These are phyloP conservation scores for Canariomyces notabilis DNA, from an alignment of 2,329 filamentous ascomycete species.

Conservation along the genomic window DNA sequence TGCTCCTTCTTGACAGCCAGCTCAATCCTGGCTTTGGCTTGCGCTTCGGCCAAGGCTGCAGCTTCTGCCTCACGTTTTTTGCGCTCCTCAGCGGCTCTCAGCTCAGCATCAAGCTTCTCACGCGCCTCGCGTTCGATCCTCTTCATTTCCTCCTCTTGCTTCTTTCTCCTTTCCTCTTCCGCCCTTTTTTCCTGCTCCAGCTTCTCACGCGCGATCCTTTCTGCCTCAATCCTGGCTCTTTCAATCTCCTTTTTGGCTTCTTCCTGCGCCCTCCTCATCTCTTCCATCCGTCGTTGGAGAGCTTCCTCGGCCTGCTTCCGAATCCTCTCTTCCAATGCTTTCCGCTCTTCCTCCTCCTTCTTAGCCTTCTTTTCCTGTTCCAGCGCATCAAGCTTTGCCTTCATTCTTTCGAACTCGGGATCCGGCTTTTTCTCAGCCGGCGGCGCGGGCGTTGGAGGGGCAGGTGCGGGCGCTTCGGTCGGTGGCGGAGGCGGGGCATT, in stretches of 20 bases:
- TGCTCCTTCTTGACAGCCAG: constrained; percentile 42
- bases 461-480: constrained; percentile 36
- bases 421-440: constrained; percentile 37
- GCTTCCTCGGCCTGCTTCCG: constrained; percentile 28
- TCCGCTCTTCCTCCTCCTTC: constrained; percentile 41
- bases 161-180: constrained; percentile 37
- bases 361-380: constrained; percentile 42
- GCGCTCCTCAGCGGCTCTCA: constrained; percentile 34
- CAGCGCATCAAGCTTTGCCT: constrained; percentile 52
- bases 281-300: constrained; percentile 19
- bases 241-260: constrained; percentile 35
- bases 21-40: constrained; percentile 37
- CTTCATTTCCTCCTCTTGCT: constrained; percentile 32
- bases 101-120: constrained; percentile 38
- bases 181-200: constrained; percentile 38
- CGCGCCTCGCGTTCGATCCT: constrained; percentile 33
- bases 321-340: constrained; percentile 39
- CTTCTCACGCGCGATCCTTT: constrained; percentile 40
- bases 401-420: constrained; percentile 56
- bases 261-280: constrained; percentile 30
- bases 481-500: constrained; percentile 35
- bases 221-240: constrained; percentile 22
- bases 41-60: constrained; percentile 30
- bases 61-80: constrained; percentile 34
- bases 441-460: constrained; percentile 36